phyloP scores from a whole-genome alignment of 116 monocot species.

The Posidonia oceanica region DNA sequence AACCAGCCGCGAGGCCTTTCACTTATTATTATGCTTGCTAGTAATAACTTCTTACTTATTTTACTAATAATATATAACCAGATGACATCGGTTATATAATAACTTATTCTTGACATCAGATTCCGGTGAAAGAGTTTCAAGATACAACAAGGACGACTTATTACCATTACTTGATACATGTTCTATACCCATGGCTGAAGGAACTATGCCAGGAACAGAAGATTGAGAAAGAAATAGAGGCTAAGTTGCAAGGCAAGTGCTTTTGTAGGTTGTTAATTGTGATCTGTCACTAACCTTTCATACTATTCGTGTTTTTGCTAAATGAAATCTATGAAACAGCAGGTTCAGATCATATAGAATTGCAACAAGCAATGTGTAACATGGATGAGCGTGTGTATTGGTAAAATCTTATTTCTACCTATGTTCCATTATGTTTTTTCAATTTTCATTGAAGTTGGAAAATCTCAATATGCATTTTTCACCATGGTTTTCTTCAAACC shows the following conservation, averaged over 20 bases:
- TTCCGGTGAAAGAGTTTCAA: slow-evolving; percentile 13
- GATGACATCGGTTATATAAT: too few species aligned
- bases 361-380: slow-evolving; percentile 22
- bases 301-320: not conserved
- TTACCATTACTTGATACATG: slow-evolving; percentile 19
- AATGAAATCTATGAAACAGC: not conserved
- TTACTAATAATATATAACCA: not conserved
- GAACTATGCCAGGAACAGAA: slow-evolving; percentile 33
- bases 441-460: too few species aligned
- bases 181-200: slow-evolving; percentile 40
- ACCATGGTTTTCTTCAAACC: too few species aligned
- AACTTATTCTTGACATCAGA: slow-evolving; percentile 12
- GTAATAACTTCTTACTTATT: not conserved
- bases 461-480: too few species aligned
- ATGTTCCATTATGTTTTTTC: not conserved
- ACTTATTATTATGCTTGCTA: not conserved
- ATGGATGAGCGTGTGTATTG: slow-evolving; percentile 44
- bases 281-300: not conserved
- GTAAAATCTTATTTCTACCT: slow-evolving; percentile 16
- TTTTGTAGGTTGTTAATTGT: slow-evolving; percentile 1
- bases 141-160: slow-evolving; percentile 15
- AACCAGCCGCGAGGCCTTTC: not conserved
- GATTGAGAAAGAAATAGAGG: slow-evolving; percentile 53
- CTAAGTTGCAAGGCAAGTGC: slow-evolving; percentile 23
- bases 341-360: slow-evolving; percentile 19